These are phyloP conservation scores for Mycena floridula DNA, from an alignment of 768 basidiomycete genomes.

Conservation along the genomic window DNA sequence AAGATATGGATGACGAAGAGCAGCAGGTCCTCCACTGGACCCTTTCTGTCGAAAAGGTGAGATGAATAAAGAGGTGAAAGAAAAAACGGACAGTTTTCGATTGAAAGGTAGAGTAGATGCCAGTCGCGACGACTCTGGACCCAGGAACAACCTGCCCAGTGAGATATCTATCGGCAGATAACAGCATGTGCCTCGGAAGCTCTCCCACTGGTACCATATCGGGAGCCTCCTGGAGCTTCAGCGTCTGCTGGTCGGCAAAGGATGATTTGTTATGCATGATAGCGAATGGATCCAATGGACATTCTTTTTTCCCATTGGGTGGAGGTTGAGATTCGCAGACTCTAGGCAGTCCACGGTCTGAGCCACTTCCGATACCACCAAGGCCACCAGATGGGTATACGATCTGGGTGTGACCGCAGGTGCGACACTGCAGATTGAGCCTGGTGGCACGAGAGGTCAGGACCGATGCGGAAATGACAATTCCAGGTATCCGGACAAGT, in stretches of 20 bases:
- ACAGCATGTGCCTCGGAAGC: constrained; percentile 88
- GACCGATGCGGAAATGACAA: constrained; percentile 95
- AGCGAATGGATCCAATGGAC: constrained; percentile 92
- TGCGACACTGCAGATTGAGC: constrained; percentile 88
- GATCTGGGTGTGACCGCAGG: constrained; percentile 74
- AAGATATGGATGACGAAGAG: constrained; percentile 90
- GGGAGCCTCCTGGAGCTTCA: constrained; percentile 97
- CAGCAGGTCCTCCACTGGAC: constrained; percentile 77
- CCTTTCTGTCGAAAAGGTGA: constrained; percentile 45
- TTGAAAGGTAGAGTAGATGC: constrained; percentile 95
- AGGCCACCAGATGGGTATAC: constrained; percentile 74
- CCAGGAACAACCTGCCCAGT: constrained; percentile 94
- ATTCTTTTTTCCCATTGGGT: constrained; percentile 88
- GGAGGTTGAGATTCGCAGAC: constrained; percentile 76
- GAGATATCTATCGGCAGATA: constrained; percentile 86
- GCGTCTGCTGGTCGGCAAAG: constrained; percentile 92
- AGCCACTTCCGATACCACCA: constrained; percentile 84
- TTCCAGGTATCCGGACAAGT: constrained; percentile 94
- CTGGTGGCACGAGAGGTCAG: constrained; percentile 91
- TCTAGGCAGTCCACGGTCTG: constrained; percentile 80
- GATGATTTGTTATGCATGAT: constrained; percentile 92
- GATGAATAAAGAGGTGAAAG: background rate
- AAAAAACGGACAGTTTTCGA: constrained; percentile 65
- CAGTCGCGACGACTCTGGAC: constrained; percentile 90
- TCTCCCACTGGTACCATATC: constrained; percentile 99